A percentile compares a stretch with the other conserved stretches of the same genome.
These are phyloP conservation scores for Kregervanrija delftensis DNA, from an alignment of 805 yeast genomes.

Conservation along the genomic window DNA sequence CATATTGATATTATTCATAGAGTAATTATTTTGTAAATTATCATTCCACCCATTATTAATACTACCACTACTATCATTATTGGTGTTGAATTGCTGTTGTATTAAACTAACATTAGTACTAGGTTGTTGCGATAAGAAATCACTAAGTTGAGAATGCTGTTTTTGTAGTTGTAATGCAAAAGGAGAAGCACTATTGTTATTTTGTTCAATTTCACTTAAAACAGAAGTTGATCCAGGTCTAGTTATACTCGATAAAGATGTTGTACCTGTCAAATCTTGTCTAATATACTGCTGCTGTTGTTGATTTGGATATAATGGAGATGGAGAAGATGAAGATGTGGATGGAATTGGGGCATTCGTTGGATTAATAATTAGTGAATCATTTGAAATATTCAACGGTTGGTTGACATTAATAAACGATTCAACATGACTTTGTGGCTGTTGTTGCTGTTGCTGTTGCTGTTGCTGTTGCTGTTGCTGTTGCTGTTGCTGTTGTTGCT, in stretches of 20 bases:
- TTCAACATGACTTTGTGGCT: neutral
- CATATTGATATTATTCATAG: too few relatives aligned
- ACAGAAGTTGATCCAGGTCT: neutral
- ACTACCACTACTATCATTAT: too few relatives aligned
- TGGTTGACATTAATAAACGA: neutral
- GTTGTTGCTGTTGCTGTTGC: slow-evolving; percentile 4
- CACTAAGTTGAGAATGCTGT: too few relatives aligned
- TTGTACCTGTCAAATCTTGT: neutral
- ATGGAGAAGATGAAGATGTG: neutral
- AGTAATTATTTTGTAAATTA: too few relatives aligned
- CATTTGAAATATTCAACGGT: neutral
- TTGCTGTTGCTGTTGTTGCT: neutral
- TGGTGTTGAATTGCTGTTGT: too few relatives aligned
- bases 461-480: neutral
- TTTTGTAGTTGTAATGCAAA: too few relatives aligned
- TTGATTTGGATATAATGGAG: neutral
- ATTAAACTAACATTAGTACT: too few relatives aligned
- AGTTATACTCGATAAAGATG: neutral
- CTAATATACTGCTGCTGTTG: neutral
- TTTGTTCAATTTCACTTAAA: too few relatives aligned
- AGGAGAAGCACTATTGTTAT: too few relatives aligned
- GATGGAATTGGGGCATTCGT: neutral
- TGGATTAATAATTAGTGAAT: neutral
- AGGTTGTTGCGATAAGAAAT: too few relatives aligned
- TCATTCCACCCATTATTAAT: too few relatives aligned